These are phyloP conservation scores for Eucalyptus camaldulensis DNA, from an alignment of 345 rosid genomes.

Conservation along the genomic window DNA sequence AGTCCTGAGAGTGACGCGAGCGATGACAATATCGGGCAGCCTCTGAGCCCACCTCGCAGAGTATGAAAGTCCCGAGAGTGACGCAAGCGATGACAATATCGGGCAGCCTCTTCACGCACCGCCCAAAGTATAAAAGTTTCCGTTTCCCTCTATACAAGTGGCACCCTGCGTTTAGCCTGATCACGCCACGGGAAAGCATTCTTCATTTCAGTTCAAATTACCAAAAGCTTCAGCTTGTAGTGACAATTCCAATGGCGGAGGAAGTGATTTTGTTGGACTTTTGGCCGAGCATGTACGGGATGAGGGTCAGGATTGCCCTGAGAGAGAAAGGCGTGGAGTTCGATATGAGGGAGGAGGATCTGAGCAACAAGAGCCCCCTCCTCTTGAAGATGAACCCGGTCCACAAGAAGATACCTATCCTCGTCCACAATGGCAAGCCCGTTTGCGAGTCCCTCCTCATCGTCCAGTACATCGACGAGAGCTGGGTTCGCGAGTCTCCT, in stretches of 20 bases:
- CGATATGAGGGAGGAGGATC: background rate
- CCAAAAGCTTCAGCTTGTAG: background rate
- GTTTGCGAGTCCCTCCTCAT: background rate
- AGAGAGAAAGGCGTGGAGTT: background rate
- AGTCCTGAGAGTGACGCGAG: background rate
- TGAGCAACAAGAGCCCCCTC: background rate
- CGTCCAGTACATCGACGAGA: background rate
- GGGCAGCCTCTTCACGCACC: background rate
- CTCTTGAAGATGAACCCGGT: constrained; percentile 3
- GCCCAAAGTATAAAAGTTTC: background rate
- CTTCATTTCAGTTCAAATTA: background rate
- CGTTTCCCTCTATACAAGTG: background rate
- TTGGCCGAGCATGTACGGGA: constrained; percentile 2
- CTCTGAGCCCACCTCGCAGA: too few species aligned
- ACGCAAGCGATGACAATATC: background rate
- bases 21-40: too few species aligned
- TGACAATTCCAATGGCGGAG: background rate
- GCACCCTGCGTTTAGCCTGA: background rate
- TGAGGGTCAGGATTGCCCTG: constrained; percentile 1
- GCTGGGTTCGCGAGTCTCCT: background rate
- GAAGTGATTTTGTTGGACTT: background rate
- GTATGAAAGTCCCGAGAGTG: background rate
- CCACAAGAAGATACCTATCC: background rate
- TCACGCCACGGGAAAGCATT: background rate
- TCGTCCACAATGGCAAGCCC: constrained; percentile 3